phyloP scores from a whole-genome alignment of 1,139 yeast genomes.

The Candida sanyaensis region DNA sequence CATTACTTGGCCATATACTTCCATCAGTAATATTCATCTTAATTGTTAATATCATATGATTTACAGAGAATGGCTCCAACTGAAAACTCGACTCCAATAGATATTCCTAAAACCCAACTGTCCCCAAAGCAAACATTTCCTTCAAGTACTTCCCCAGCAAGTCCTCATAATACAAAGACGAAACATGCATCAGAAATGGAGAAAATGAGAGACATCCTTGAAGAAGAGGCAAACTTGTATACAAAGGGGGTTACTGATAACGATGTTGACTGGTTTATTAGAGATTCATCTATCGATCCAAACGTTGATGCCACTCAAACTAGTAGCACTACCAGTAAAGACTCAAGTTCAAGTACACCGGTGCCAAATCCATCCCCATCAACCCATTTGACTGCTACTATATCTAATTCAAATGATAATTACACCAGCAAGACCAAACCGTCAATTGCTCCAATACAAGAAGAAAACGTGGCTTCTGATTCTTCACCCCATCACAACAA shows the following conservation, averaged over 20 bases:
- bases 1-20: too few relatives aligned
- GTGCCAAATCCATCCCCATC: conserved; percentile 17
- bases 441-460: conserved; percentile 35
- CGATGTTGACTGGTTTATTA: conserved; percentile 54
- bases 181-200: conserved; percentile 14
- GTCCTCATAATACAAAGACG: not conserved
- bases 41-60: too few relatives aligned
- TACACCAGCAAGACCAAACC: conserved; percentile 35
- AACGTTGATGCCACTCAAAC: not conserved
- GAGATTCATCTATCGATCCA: conserved; percentile 26
- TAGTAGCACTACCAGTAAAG: not conserved
- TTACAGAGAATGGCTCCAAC: not conserved
- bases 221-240: conserved; percentile 20
- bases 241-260: conserved; percentile 31
- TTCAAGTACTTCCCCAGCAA: not conserved
- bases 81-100: not conserved
- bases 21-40: too few relatives aligned
- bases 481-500: conserved; percentile 1
- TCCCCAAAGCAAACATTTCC: not conserved
- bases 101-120: not conserved
- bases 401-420: conserved; percentile 38
- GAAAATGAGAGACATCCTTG: conserved; percentile 20
- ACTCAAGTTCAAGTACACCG: not conserved
- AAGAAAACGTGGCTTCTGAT: conserved; percentile 21
- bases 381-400: conserved; percentile 30